Conservation (phyloP, 2,329 filamentous ascomycete genomes). For the Magnaporthiopsis rhizophila region DNA sequence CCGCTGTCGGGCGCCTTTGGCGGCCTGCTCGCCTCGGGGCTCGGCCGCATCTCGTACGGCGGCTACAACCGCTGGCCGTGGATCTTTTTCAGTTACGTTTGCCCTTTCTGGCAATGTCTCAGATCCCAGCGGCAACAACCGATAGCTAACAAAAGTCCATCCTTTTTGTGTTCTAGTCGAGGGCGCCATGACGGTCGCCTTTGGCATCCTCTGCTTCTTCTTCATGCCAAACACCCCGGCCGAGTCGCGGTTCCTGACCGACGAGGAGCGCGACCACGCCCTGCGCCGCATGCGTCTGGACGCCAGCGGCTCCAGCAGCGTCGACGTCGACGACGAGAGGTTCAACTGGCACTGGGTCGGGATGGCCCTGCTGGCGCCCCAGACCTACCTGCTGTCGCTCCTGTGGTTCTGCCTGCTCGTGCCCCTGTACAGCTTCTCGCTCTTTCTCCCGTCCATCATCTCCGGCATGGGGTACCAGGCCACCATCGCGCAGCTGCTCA, state of each 20-base stretch:
- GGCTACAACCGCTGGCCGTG: conserved; percentile 33
- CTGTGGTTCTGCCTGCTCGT: conserved; percentile 20
- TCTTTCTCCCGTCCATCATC: conserved; percentile 39
- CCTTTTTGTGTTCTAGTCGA: conserved; percentile 27
- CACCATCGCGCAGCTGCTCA: conserved; percentile 28
- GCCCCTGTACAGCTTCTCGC: conserved; percentile 28
- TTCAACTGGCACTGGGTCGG: conserved; percentile 33
- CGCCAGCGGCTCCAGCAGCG: conserved; percentile 15
- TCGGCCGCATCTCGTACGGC: conserved; percentile 40
- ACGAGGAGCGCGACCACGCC: conserved; percentile 16
- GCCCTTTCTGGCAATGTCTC: no score
- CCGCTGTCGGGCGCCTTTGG: conserved; percentile 61
- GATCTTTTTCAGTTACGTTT: conserved; percentile 35
- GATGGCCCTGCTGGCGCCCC: conserved; percentile 21
- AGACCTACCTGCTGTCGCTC: conserved; percentile 19
- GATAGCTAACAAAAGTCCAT: not conserved
- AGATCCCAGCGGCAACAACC: no score
- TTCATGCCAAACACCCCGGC: conserved; percentile 21
- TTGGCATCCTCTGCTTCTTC: conserved; percentile 51
- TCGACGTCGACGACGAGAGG: conserved; percentile 26
- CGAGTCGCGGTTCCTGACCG: conserved; percentile 18
- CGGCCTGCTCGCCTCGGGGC: conserved; percentile 50
- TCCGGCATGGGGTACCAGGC: conserved; percentile 30
- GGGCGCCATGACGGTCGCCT: conserved; percentile 51
- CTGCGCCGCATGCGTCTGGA: conserved; percentile 17